Base-by-base conservation (phyloP, 805 yeast species). In the Torulaspora gathmanii region DNA sequence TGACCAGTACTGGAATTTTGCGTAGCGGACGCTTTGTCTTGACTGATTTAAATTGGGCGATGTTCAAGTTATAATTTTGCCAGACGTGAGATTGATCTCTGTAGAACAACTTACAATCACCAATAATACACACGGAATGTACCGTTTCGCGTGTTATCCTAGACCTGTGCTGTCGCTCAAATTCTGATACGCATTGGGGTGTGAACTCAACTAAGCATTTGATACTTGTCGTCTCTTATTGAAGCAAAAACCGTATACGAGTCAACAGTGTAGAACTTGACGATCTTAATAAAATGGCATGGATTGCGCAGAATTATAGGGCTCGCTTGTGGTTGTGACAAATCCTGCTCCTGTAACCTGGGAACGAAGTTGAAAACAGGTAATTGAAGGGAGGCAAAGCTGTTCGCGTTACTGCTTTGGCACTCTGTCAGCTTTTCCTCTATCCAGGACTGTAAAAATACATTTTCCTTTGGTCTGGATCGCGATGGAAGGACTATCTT, bases 191-290 rank as follows among this genome's bases (percentile, higher is more conserved):
- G 30, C 67, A 60, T 22, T 47, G 19, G 23, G 60, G 53, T 9
- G 65, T 55, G 37, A 63, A 59, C 48, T 59, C 64, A 61, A 61
- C 66, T 61, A 61, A 61, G 66, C 33, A 58, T 33, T 38, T 53
- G 58, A 26, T 40, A 37, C n/a, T 44, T 38, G 27, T 41, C 47
- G 40, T 63, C 67, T 30, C 63, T 47, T 10, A 54, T 51, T 4
- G 60, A 46, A n/a, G 63, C 65, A 43, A 42, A 60, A 2, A 61
- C 57, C 7, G 37, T 33, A 42, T 41, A 61, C 19, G 54, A 46
- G 19, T 51, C 37, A 2, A 63, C 54, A 7, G 40, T 47, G 33
- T 52, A 57, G 26, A 63, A 60, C 31, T 52, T 55, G 3, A 56
- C 49, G 9, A 63, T 45, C 47, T 52, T 59, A 35, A 52, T 48